Percentiles rank a stretch among this genome's conserved stretches.
Conservation (phyloP, 805 yeast species). For the Naumovozyma dairenensis region DNA sequence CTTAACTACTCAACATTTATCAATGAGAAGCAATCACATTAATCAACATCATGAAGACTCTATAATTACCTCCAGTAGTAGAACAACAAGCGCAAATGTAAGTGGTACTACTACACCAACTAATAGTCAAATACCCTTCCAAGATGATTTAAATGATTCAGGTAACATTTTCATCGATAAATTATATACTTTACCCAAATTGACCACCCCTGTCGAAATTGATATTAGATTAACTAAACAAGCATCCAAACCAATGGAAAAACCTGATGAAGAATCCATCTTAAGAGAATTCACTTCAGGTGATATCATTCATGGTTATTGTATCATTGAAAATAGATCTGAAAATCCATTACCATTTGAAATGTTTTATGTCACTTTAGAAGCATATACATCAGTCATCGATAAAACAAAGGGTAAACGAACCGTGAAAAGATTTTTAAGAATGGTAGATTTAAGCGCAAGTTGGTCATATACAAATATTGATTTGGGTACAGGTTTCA, state of each 20-base stretch:
- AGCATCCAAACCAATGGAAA: conserved; percentile 37
- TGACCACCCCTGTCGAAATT: conserved; percentile 37
- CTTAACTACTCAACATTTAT: conserved; percentile 14
- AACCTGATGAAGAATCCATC: conserved; percentile 37
- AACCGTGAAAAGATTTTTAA: conserved; percentile 39
- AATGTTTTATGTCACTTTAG: conserved; percentile 46
- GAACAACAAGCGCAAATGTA: too few relatives aligned
- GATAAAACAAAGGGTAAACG: conserved; percentile 28
- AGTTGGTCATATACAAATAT: conserved; percentile 42
- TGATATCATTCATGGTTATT: conserved; percentile 55
- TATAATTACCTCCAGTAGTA: conserved; percentile 3
- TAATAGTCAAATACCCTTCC: conserved; percentile 10
- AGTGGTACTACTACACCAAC: not conserved
- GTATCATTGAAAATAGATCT: conserved; percentile 40
- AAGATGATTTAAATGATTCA: conserved; percentile 27
- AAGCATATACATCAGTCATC: conserved; percentile 32
- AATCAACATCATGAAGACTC: conserved; percentile 2
- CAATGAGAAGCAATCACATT: too few relatives aligned
- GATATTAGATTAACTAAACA: conserved; percentile 43
- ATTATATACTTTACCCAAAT: conserved; percentile 39
- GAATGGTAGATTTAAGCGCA: conserved; percentile 54
- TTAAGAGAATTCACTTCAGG: conserved; percentile 55
- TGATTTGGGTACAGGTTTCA: conserved; percentile 44
- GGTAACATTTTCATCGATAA: conserved; percentile 44
- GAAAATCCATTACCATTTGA: conserved; percentile 44